Conservation (phyloP, 2,329 filamentous ascomycete species). For the Aspergillus carbonarius region DNA sequence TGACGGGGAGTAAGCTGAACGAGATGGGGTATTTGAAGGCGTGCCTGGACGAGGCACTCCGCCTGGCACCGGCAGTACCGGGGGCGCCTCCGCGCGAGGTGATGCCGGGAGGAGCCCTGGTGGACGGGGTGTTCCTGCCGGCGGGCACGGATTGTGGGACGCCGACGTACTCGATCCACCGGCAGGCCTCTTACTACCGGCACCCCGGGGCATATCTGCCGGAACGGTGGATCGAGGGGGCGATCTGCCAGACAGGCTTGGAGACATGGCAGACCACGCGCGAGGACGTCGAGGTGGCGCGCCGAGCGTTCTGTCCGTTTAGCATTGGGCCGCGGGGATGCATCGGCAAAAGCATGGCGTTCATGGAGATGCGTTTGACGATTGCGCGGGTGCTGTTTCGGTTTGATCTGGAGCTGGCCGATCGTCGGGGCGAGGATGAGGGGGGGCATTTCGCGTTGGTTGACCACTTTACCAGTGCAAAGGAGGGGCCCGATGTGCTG, state of each 20-base stretch:
- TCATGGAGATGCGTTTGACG: slow-evolving; percentile 44
- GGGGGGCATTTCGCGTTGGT: slow-evolving; percentile 37
- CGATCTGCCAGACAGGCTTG: slow-evolving; percentile 38
- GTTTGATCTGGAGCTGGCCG: slow-evolving; percentile 40
- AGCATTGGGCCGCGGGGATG: slow-evolving; percentile 44
- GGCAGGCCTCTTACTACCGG: slow-evolving; percentile 63
- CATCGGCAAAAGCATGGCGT: slow-evolving; percentile 45
- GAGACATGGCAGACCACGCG: slow-evolving; percentile 45
- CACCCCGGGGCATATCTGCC: slow-evolving; percentile 60
- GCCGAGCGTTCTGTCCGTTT: slow-evolving; percentile 69
- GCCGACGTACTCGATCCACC: slow-evolving; percentile 68
- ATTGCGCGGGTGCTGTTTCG: slow-evolving; percentile 40
- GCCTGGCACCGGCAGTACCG: slow-evolving; percentile 40
- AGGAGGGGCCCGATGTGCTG: slow-evolving; percentile 39
- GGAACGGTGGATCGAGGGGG: slow-evolving; percentile 63
- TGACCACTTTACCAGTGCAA: slow-evolving; percentile 41
- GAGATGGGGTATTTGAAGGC: slow-evolving; percentile 42
- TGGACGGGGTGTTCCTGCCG: slow-evolving; percentile 40
- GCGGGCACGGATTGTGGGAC: slow-evolving; percentile 63
- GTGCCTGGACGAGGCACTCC: slow-evolving; percentile 44
- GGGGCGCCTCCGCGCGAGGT: slow-evolving; percentile 40
- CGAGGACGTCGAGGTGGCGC: slow-evolving; percentile 54
- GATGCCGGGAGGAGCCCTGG: slow-evolving; percentile 37
- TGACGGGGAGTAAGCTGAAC: slow-evolving; percentile 35
- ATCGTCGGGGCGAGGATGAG: slow-evolving; percentile 35